Base-by-base conservation (phyloP, 116 monocot species). In the Trichopus zeylanicus region DNA sequence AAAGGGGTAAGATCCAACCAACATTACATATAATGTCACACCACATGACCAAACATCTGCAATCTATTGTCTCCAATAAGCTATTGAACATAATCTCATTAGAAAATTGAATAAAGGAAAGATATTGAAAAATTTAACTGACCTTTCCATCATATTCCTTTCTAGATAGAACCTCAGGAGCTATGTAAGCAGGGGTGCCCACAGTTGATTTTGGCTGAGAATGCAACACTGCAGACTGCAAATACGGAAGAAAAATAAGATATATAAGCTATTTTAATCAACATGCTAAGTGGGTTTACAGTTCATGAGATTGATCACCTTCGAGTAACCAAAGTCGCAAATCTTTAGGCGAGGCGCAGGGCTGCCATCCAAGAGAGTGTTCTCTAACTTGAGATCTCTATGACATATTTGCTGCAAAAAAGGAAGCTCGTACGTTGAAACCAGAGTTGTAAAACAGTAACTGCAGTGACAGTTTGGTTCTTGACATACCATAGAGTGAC, bases 1-100 rank as follows among this genome's bases (percentile, higher is more conserved):
- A 73, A 94, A 94, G 35, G 94, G 94, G 70, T 94, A 89, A 31
- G 89, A 89, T 51, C 94, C 94, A 34, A 94, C 89, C 51, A 94
- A 61, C 94, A 94, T 94, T 28, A 94, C 86, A 78, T 86, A 94
- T 8, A 94, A 61, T 28, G 94, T 94, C 8, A 94, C 94, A 57
- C 94, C 94, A 73, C 89, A 89, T 10, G 94, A 94, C 94, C 94
- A 94, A 4, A 94, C 94, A 74, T 94, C 94, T 59, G 94, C 94
- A 61, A 89, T 89, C 94, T 94, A 55, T 22, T 49, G 49, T 49
- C 49, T 5, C 22, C 49, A n/a, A 59, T 42, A 42, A 42, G 42
- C 12, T 16, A 12, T 42, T n/a, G n/a, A n/a, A 35, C 34, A 35
- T 5, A 35, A 10, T 35, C 34, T n/a, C n/a, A n/a, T n/a, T n/a